These are phyloP conservation scores for Clohesyomyces aquaticus DNA, from an alignment of 495 filamentous ascomycete genomes.

Conservation along the genomic window DNA sequence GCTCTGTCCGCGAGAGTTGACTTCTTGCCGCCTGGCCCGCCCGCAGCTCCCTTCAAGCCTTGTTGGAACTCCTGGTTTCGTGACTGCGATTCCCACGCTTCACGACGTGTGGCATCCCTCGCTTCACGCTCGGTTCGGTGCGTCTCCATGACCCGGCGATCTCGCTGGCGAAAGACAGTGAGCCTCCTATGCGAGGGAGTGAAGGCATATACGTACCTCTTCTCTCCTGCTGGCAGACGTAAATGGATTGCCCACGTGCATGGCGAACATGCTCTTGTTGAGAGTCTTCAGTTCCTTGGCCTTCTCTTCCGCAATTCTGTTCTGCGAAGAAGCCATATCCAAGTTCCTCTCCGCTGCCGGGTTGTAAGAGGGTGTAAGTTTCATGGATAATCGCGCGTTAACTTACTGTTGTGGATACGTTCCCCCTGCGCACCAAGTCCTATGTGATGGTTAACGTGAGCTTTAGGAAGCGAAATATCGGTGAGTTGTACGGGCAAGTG, in stretches of 20 bases:
- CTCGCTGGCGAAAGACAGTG: not conserved
- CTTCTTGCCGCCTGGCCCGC: conserved; percentile 47
- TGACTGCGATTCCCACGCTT: conserved; percentile 61
- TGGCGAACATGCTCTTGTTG: conserved; percentile 81
- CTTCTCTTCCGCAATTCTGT: conserved; percentile 72
- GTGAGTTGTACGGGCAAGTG: conserved; percentile 32
- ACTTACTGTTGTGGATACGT: conserved; percentile 75
- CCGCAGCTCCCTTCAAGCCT: conserved; percentile 48
- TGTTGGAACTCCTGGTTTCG: conserved; percentile 65
- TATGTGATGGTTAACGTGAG: not conserved
- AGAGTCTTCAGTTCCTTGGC: conserved; percentile 73
- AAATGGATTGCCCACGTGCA: conserved; percentile 40
- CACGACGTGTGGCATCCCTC: conserved; percentile 68
- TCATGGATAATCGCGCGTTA: too few relatives aligned
- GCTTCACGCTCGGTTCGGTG: conserved; percentile 68
- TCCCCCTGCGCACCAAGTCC: conserved; percentile 56
- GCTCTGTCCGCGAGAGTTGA: conserved; percentile 66
- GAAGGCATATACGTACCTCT: too few relatives aligned
- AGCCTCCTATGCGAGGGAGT: conserved; percentile 48
- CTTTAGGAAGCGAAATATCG: too few relatives aligned
- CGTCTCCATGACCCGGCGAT: conserved; percentile 57
- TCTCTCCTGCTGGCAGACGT: conserved; percentile 50
- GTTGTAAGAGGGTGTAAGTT: not conserved
- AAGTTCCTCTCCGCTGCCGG: conserved; percentile 53
- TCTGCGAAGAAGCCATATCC: conserved; percentile 69